Evolutionary conservation across 805 yeast genomes (phyloP), one percentile per base, ranked within the genome.

Genomic region (Cyberlindnera xylosilytica): DNA sequence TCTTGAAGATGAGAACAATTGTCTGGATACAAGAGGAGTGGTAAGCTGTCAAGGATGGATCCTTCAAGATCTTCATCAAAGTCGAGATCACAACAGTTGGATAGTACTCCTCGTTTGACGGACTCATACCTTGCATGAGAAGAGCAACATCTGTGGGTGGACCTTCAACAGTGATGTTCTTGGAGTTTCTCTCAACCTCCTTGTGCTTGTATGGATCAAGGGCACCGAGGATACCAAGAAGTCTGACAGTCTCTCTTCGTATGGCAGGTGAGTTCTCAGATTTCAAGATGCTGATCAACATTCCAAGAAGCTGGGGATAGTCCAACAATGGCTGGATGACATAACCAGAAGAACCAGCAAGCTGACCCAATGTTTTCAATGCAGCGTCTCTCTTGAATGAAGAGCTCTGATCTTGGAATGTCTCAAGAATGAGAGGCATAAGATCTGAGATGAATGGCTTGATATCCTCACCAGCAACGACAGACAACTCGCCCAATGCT

Each of bases 11-110:
- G 53, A 84, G 82, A 77, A 89, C 84, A 33, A 93, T 83, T 0
- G 98, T 95, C 54, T 90, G 97, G n/a, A 90, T 87, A 20, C 89
- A 96, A 16, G 87, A 83, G 3, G 90, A 85, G 59, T 93, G 98
- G 58, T 90, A 96, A 0, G 85, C 71, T 9, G 87, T 81, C 43
- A 91, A 70, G 0, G 97, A 87, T 0, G 86, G 78, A 61, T 93
- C 99, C 50, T 83, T 83, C 33, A 93, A 65, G 16, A 93, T 83
- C 46, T 83, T 87, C 79, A 90, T 76, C 47, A 93, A 66, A 6
- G 90, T 87, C 34, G 81, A 81, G 34, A 93, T 87, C 1, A 91
- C 98, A 19, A 93, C 98, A 0, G 97, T 89, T 3, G 98, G 96
- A 55, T 87, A 90, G 54, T 90, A 93, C 53, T 91, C 97, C 42